A percentile compares a stretch with the other conserved stretches of the same genome.
Evolutionary conservation across 805 yeast species (phyloP).

Genomic region (Candida boleticola): DNA sequence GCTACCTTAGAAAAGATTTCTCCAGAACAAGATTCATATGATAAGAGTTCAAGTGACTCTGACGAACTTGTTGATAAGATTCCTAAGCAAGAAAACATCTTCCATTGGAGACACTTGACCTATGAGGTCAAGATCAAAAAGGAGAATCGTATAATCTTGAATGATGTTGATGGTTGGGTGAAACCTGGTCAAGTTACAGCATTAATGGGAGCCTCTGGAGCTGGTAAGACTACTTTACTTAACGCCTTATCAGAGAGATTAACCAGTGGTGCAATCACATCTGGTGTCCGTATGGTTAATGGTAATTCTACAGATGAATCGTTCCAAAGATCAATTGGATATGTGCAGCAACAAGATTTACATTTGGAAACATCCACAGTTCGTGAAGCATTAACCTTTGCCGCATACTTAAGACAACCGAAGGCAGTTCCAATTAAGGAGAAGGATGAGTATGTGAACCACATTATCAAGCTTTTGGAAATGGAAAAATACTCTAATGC

Average conservation of each 20-base stretch:
- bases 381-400: slow-evolving; percentile 25
- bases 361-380: slow-evolving; percentile 32
- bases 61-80: slow-evolving; percentile 19
- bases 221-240: slow-evolving; percentile 45
- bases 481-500: slow-evolving; percentile 29
- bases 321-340: slow-evolving; percentile 33
- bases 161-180: slow-evolving; percentile 77
- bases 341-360: slow-evolving; percentile 34
- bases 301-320: slow-evolving; percentile 22
- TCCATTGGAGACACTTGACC: slow-evolving; percentile 76
- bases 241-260: slow-evolving; percentile 34
- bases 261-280: slow-evolving; percentile 22
- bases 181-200: slow-evolving; percentile 83
- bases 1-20: slow-evolving; percentile 10
- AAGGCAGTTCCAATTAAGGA: slow-evolving; percentile 16
- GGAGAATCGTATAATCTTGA: slow-evolving; percentile 59
- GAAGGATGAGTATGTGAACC: slow-evolving; percentile 24
- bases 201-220: slow-evolving; percentile 54
- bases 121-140: slow-evolving; percentile 65
- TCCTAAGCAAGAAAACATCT: slow-evolving; percentile 42
- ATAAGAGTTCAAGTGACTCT: slow-evolving; percentile 13
- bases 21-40: slow-evolving; percentile 8
- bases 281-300: slow-evolving; percentile 36
- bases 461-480: slow-evolving; percentile 22
- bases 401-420: slow-evolving; percentile 29